Conservation (phyloP, 2,329 filamentous ascomycete species). For the Periglandula ipomoeae region DNA sequence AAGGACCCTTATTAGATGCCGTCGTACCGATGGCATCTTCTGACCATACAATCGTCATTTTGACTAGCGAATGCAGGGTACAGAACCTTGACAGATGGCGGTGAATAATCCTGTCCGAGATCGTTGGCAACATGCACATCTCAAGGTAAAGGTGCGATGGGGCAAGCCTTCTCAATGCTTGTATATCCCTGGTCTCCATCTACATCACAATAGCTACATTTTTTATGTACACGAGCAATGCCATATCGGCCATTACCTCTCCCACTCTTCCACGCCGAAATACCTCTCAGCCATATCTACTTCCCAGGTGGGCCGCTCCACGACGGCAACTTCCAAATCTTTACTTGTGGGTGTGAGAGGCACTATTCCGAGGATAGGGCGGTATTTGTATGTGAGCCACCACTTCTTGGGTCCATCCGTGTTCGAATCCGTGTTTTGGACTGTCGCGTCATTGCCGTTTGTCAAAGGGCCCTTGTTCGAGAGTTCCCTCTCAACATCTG, state of each 20-base stretch:
- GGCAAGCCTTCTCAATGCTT: neutral
- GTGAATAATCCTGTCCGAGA: neutral
- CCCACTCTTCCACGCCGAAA: conserved; percentile 47
- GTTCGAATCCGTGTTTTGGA: conserved; percentile 8
- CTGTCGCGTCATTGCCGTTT: conserved; percentile 13
- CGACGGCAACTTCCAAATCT: conserved; percentile 69
- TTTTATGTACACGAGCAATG: neutral
- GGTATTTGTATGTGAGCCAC: conserved; percentile 90
- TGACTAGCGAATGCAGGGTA: too few species aligned
- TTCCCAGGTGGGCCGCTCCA: conserved; percentile 82
- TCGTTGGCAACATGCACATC: neutral
- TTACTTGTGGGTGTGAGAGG: conserved; percentile 30
- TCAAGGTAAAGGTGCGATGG: neutral
- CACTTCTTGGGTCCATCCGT: conserved; percentile 28
- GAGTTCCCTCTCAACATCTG: conserved; percentile 24
- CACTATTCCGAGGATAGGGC: conserved; percentile 74
- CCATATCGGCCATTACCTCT: conserved; percentile 21
- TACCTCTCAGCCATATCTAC: conserved; percentile 67
- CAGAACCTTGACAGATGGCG: neutral
- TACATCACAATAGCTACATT: neutral
- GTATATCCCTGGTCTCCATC: neutral
- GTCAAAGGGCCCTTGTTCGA: conserved; percentile 22
- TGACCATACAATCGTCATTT: too few species aligned
- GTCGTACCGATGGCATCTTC: too few species aligned
- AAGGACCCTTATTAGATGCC: too few species aligned